Evolutionary conservation across 2,329 filamentous ascomycete species (phyloP), one percentile per base, ranked within the genome.

Genomic region (Paecilomyces variotii): DNA sequence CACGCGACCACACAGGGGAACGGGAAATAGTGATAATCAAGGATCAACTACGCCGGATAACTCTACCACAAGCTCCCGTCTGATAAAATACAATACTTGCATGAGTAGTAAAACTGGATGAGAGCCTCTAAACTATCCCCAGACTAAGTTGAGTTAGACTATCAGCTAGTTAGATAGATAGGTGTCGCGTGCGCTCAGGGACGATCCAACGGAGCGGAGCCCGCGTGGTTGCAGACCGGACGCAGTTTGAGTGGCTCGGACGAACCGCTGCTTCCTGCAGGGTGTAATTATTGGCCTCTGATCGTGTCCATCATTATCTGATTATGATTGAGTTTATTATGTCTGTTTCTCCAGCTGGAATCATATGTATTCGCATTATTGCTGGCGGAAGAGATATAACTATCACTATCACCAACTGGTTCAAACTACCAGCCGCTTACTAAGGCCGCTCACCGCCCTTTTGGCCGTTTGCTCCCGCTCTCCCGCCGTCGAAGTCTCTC

Each of bases 401-500:
- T 19, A 45, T 45, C n/a, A 34, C n/a, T 4, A 39, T 14, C 35
- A 19, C 35, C 35, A 30, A 30, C 28, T 32, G 30, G 30, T 32
- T 32, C 30, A 32, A 10, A 7, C 7, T 2, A 10, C 30, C 7
- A 32, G 28, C 39, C 12, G 50, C 50, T 52, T 26, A 52, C 50
- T 52, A 52, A 52, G 1, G 45, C 11, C 25, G 24, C 61, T 69
- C 67, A 70, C 67, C 67, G 67, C 67, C 66, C 61, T 66, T 19
- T 70, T 68, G 19, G 28, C 49, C 60, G 45, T 54, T 56, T 14
- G 35, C 35, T 45, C 35, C 50, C 50, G 50, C 50, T 52, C 50
- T 52, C 50, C 50, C 50, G 50, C 50, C 14, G 50, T 27, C 14
- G 10, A 28, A 52, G 24, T 19, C 19, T 26, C 19, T 60, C 63